Conservation (phyloP, 1,284 basidiomycete genomes). For the Apiotrichum porosum region DNA sequence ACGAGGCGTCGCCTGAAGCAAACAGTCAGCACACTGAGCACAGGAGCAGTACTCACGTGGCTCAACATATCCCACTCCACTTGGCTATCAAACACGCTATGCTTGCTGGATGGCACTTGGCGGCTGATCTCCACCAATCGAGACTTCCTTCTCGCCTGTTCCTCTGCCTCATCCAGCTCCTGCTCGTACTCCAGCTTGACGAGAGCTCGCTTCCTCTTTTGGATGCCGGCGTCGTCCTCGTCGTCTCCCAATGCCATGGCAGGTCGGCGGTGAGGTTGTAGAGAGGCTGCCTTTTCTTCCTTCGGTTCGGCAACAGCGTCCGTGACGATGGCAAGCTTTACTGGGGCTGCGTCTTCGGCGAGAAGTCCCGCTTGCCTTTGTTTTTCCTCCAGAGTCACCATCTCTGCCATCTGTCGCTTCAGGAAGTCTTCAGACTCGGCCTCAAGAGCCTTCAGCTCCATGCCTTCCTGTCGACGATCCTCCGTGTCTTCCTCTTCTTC, state of each 20-base stretch:
- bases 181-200: slow-evolving; percentile 75
- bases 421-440: slow-evolving; percentile 82
- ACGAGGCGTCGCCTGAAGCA: slow-evolving; percentile 63
- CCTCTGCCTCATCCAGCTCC: slow-evolving; percentile 22
- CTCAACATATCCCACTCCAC: slow-evolving; percentile 80
- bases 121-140: slow-evolving; percentile 68
- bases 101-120: slow-evolving; percentile 63
- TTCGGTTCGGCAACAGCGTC: slow-evolving; percentile 15
- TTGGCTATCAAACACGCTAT: slow-evolving; percentile 68
- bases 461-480: slow-evolving; percentile 71
- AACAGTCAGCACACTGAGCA: neutral
- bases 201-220: slow-evolving; percentile 71
- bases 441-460: slow-evolving; percentile 74
- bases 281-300: slow-evolving; percentile 44
- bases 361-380: slow-evolving; percentile 80
- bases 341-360: slow-evolving; percentile 82
- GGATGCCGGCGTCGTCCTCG: slow-evolving; percentile 66
- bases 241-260: slow-evolving; percentile 62
- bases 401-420: slow-evolving; percentile 81
- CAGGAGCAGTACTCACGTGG: slow-evolving; percentile 62
- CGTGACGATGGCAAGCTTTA: slow-evolving; percentile 65
- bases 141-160: slow-evolving; percentile 63
- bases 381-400: slow-evolving; percentile 77
- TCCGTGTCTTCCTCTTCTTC: slow-evolving; percentile 79
- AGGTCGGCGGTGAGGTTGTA: slow-evolving; percentile 35